These are phyloP conservation scores for Lycium barbarum DNA, from an alignment of 257 asterid species.

Conservation along the genomic window DNA sequence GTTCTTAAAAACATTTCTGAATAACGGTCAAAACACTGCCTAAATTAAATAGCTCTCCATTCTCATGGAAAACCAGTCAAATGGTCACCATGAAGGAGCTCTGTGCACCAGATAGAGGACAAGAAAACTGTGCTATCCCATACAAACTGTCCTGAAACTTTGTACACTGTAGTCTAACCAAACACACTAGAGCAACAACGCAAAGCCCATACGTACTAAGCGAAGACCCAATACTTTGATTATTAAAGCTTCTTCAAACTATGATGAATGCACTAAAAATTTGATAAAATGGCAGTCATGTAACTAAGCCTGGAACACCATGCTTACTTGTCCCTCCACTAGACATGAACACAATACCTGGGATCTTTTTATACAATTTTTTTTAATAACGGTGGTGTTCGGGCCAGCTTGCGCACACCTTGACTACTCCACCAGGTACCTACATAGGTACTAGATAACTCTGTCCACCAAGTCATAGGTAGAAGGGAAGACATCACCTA, in stretches of 20 bases:
- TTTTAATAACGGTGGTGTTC: too few relatives aligned
- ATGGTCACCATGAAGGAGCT: not conserved
- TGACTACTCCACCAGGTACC: too few relatives aligned
- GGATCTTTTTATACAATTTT: not conserved
- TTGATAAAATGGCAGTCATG: not conserved
- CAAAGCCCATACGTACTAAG: not conserved
- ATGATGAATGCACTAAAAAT: not conserved
- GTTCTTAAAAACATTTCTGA: not conserved
- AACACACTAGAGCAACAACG: not conserved
- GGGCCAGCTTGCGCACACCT: too few relatives aligned
- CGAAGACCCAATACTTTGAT: not conserved
- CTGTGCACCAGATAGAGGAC: not conserved
- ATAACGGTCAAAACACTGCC: not conserved
- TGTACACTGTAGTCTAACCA: not conserved
- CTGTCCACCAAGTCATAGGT: too few relatives aligned
- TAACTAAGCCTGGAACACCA: not conserved
- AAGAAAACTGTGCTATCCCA: not conserved
- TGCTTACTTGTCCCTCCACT: not conserved
- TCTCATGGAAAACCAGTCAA: not conserved
- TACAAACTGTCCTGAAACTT: not conserved
- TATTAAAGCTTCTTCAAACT: not conserved
- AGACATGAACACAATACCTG: not conserved
- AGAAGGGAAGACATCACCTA: too few relatives aligned
- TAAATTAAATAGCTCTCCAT: not conserved
- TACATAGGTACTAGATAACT: too few relatives aligned